Evolutionary conservation across 129 eudicot genomes (phyloP).

Genomic region (Dittrichia graveolens): DNA sequence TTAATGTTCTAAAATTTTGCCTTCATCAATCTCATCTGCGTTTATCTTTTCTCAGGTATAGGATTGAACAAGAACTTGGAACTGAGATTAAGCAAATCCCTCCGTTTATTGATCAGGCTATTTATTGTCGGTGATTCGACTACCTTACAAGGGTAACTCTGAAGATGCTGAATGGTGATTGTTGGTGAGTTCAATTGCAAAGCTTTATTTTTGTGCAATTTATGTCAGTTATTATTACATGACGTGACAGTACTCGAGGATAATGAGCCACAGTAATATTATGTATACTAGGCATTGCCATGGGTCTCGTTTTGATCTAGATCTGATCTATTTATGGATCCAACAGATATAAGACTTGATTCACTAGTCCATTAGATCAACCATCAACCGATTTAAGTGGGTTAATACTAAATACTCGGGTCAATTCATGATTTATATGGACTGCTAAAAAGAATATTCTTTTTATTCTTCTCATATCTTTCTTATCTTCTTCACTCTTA

Average conservation of each 20-base stretch:
- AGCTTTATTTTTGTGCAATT: not conserved
- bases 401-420: not conserved
- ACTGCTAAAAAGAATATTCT: not conserved
- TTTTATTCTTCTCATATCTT: not conserved
- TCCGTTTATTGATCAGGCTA: constrained; percentile 84
- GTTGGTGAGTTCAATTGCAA: constrained; percentile 27
- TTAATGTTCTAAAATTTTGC: not conserved
- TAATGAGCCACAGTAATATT: not conserved
- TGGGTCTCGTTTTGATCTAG: not conserved
- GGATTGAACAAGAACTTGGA: constrained; percentile 94
- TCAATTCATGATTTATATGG: no score
- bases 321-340: constrained; percentile 7
- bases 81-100: constrained; percentile 97
- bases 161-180: constrained; percentile 25
- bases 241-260: not conserved
- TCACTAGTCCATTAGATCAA: not conserved
- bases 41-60: constrained; percentile 53
- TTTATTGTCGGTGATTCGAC: constrained; percentile 58
- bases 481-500: not conserved
- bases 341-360: not conserved
- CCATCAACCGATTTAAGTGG: not conserved
- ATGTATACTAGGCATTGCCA: constrained; percentile 4
- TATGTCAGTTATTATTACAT: constrained; percentile 10
- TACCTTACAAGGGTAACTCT: constrained; percentile 12
- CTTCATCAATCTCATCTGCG: not conserved